These are phyloP conservation scores for Linnemannia zychae DNA, from an alignment of 192 early-diverging fungal genomes.

Conservation along the genomic window DNA sequence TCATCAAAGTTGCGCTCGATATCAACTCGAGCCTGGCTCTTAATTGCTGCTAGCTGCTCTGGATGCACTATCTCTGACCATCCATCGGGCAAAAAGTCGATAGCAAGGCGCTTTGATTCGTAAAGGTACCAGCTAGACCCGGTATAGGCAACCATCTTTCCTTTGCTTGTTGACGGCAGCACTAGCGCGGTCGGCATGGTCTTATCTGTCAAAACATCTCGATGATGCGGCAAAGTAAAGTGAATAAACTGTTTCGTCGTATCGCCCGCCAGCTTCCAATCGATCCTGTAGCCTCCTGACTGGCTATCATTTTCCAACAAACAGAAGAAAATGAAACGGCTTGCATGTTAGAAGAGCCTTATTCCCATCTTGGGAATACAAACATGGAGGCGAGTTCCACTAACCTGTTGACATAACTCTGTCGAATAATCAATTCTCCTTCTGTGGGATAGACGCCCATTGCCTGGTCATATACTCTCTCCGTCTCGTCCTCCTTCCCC, in stretches of 20 bases:
- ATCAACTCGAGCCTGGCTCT: constrained; percentile 28
- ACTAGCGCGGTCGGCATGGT: constrained; percentile 16
- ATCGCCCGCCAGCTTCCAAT: constrained; percentile 38
- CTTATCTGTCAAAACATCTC: constrained; percentile 19
- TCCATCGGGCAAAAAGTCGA: constrained; percentile 29
- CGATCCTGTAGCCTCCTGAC: constrained; percentile 39
- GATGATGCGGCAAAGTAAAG: constrained; percentile 54
- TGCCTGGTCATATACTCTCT: constrained; percentile 29
- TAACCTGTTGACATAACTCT: constrained; percentile 27
- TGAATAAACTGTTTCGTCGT: constrained; percentile 23
- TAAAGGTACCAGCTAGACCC: constrained; percentile 35
- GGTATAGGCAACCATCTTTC: constrained; percentile 49
- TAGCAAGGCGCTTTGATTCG: constrained; percentile 25
- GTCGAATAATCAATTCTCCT: constrained; percentile 23
- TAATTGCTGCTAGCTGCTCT: constrained; percentile 28
- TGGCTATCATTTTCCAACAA: not conserved
- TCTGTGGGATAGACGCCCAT: constrained; percentile 36
- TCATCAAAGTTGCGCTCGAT: constrained; percentile 22
- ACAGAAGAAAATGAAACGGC: not conserved
- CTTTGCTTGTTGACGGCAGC: constrained; percentile 46
- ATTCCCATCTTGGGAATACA: not conserved
- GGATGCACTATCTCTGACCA: constrained; percentile 13
- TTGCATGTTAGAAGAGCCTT: not conserved
- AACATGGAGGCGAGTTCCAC: not conserved
- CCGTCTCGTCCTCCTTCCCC: constrained; percentile 24